Evolutionary conservation across 2,329 filamentous ascomycete species (phyloP), one percentile per base, ranked within the genome.

Genomic region (Scopulariopsis brevicaulis): DNA sequence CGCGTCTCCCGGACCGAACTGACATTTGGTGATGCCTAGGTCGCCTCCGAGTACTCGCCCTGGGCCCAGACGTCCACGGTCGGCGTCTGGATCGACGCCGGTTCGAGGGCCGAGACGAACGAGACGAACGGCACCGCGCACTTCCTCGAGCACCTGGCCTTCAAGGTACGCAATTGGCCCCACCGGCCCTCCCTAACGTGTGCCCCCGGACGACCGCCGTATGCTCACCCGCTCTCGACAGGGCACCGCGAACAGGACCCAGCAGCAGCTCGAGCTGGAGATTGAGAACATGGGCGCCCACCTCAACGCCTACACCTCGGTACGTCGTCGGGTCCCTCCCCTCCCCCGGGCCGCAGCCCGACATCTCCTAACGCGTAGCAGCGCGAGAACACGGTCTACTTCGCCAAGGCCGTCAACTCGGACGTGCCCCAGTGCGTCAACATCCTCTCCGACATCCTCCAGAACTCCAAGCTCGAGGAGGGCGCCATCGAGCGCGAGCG

Each of bases 241-340:
- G 92, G 94, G 94, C 68, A 99, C 94, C 66, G 82, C 88, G 75
- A 96, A 89, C 80, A 85, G 94, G 76, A 91, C 89, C 64, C 94
- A 99, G 77, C 89, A 95, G 73, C 94, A 99, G 79, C 82, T 99
- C 73, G 94, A 99, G 81, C 86, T 99, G 64, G 94, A 99, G 81
- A 97, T 99, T 71, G 94, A 99, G 83, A 99, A 99, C 80, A 96
- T 99, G 90, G 94, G 94, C 74, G 94, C 90, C 64, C 94, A 99
- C 80, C 83, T 99, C 68, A 99, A 99, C 77, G 94, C 94, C 73
- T 99, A 99, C 82, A 99, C 94, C 69, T 97, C 93, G 80, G 92
- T 96, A 85, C 70, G 87, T 76, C 66, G 68, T 67, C 43, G 48
- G 20, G 32, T 24, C 18, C 24, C 34, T 20, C 22, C 53, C 28